These are phyloP conservation scores for Skeletonema grethae DNA, from an alignment of 108 stramenopile species.

Conservation along the genomic window DNA sequence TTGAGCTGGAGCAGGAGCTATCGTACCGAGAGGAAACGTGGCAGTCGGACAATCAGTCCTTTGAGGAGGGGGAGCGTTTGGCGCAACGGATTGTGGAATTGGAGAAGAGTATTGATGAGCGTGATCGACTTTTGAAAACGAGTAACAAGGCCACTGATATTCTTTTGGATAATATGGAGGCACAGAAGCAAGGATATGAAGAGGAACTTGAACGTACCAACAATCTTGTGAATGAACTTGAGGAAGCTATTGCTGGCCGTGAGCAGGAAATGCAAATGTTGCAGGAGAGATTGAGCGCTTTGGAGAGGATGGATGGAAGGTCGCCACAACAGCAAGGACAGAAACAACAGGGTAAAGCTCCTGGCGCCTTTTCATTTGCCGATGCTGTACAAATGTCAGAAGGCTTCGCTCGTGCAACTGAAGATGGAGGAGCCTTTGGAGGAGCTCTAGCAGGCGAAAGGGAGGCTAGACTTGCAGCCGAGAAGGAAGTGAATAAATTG, in stretches of 20 bases:
- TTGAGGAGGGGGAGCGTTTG: constrained; percentile 26
- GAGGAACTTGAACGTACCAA: constrained; percentile 35
- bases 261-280: constrained; percentile 39
- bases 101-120: constrained; percentile 33
- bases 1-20: constrained; percentile 35
- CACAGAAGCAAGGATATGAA: constrained; percentile 42
- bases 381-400: constrained; percentile 21
- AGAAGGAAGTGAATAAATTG: constrained; percentile 11
- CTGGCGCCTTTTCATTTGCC: constrained; percentile 11
- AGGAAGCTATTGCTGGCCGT: constrained; percentile 30
- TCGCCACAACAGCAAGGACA: constrained; percentile 26
- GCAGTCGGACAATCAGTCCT: constrained; percentile 4
- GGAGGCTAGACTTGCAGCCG: constrained; percentile 11
- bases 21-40: constrained; percentile 15
- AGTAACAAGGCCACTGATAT: constrained; percentile 50
- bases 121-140: constrained; percentile 36
- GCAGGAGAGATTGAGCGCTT: constrained; percentile 22
- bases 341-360: background rate
- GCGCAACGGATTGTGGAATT: constrained; percentile 23
- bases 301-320: constrained; percentile 30
- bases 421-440: background rate
- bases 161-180: constrained; percentile 39
- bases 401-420: background rate
- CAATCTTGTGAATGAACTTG: constrained; percentile 33
- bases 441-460: constrained; percentile 3